Percentiles rank a stretch among this genome's conserved stretches.
These are phyloP conservation scores for Candida gigantensis DNA, from an alignment of 1,139 yeast species.

Conservation along the genomic window DNA sequence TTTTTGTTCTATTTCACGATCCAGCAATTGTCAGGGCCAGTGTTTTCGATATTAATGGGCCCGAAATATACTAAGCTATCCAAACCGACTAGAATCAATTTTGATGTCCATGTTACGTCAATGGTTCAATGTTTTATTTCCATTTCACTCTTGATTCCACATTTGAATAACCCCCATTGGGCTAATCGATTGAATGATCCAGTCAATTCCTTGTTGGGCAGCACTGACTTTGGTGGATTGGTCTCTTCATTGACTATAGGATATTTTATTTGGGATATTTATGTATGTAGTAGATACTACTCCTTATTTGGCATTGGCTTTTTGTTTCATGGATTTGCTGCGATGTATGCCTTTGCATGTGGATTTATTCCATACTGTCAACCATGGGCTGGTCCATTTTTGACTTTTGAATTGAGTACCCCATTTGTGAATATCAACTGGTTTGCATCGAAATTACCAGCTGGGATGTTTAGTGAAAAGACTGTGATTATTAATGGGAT, in stretches of 20 bases:
- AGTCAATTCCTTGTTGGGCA: slow-evolving; percentile 52
- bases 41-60: slow-evolving; percentile 38
- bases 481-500: slow-evolving; percentile 69
- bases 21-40: slow-evolving; percentile 43
- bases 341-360: slow-evolving; percentile 70
- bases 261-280: slow-evolving; percentile 90
- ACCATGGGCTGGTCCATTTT: slow-evolving; percentile 83
- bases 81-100: slow-evolving; percentile 58
- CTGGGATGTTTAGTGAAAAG: slow-evolving; percentile 51
- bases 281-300: slow-evolving; percentile 62
- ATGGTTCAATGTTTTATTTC: slow-evolving; percentile 76
- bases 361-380: slow-evolving; percentile 51
- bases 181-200: slow-evolving; percentile 49
- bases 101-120: slow-evolving; percentile 87
- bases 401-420: slow-evolving; percentile 86
- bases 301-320: slow-evolving; percentile 79
- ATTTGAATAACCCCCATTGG: slow-evolving; percentile 53
- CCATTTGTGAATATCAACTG: slow-evolving; percentile 92
- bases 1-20: slow-evolving; percentile 40
- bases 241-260: slow-evolving; percentile 75
- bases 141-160: slow-evolving; percentile 53
- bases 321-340: slow-evolving; percentile 81
- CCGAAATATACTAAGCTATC: slow-evolving; percentile 49
- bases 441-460: slow-evolving; percentile 79
- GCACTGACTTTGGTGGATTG: slow-evolving; percentile 72